Base-by-base conservation (phyloP, 1,284 basidiomycete genomes). In the Leccinum subspadiceum region DNA sequence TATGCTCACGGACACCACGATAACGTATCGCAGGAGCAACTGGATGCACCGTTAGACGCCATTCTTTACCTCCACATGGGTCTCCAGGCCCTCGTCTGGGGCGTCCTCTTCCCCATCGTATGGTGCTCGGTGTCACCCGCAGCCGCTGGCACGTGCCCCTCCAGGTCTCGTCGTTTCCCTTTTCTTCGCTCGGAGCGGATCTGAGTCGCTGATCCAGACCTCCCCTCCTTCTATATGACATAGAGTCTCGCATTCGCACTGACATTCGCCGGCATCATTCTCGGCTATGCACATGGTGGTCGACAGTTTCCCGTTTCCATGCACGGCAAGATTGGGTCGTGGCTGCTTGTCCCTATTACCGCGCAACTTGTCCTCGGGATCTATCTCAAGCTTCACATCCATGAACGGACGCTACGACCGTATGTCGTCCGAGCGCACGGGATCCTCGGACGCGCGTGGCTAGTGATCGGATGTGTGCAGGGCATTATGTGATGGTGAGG, bases 371-470 rank as follows among this genome's bases (percentile, higher is more conserved):
- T 71, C 15, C 78, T 93, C 56, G 96, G 96, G 6, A 81, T 95
- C 60, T 98, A 97, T 75, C 87, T 98, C 64, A 98, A 96, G 76
- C 78, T 96, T 4, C 96, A 98, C 74, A 87, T 98, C 20, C 83
- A 95, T 63, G 93, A 98, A 75, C 79, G 81, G 63, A 83, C 83
- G 1, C 70, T 95, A 9, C 82, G 95, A 24, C 90, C 91, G 0
- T 90, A 83, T 67, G 84, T 89, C 6, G 90, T 94, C 15, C 76
- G 79, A 10, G 73, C 81, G 1, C 96, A 98, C 68, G 90, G 93
- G 1, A 67, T 93, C 13, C 75, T 98, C 3, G 96, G 96, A 22
- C 95, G 92, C 71, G 66, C 79, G 17, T 98, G 93, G 74, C 94
- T 94, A 0, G 78, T 97, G 57, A 68, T 98, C 15, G 96, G 90